Base-by-base conservation (phyloP, 257 asterid species). In the Jaltomata sinuosa region DNA sequence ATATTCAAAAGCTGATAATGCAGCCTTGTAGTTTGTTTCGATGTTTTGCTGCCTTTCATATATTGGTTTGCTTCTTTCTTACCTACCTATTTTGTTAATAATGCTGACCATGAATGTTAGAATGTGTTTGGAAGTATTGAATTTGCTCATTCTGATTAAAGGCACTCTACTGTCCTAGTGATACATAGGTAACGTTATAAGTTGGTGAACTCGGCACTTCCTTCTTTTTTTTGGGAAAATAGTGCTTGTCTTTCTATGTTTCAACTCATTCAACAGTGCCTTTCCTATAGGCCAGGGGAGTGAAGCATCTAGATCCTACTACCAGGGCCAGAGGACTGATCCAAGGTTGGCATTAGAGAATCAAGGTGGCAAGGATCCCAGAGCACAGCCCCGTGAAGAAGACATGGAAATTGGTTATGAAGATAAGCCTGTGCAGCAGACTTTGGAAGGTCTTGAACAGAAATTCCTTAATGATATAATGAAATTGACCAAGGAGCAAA, bases 401-500 rank as follows among this genome's bases (percentile, higher is more conserved):
- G 95, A 93, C 74, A 92, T 94, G 93, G 94, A 91, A 80, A 88
- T 91, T 81, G 92, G 97, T 79, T 94, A 94, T 85, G 98, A 93
- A 86, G 97, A 93, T 86, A 89, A 88, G 87, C 90, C 86, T 18
- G 71, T 64, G 22, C 82, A 84, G 2, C 95, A 86, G 64, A 90
- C 91, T 81, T 87, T 93, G 85, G 98, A 94, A 87, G 93, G 97
- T 59, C 97, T 94, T 84, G 98, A 96, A 88, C 92, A 92, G 90
- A 92, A 90, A 85, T 91, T 94, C 89, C 88, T 93, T 52, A 92
- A 94, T 79, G 99, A 96, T 85, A 84, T 96, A 87, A 93, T 90
- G 97, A 92, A 93, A 84, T 90, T 96, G 87, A 93, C 95, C 93
- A 92, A 93, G 89, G 99, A 93, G 86, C 98, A 96, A 86, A 89